A percentile compares a stretch with the other conserved stretches of the same genome.
Conservation (phyloP, 768 basidiomycete species). For the Amanita subjunquillea region DNA sequence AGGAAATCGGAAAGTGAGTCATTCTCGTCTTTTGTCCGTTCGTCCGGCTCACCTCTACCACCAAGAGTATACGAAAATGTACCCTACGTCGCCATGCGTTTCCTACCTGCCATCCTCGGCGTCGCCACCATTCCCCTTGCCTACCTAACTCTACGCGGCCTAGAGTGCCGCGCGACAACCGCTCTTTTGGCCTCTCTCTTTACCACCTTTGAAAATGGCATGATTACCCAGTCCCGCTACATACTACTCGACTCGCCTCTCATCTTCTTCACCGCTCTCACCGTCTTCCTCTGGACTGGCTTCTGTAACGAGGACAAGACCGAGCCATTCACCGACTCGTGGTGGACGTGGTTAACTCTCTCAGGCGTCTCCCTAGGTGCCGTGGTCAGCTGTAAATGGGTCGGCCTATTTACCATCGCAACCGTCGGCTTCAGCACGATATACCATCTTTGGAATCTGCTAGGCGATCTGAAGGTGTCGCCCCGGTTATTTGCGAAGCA, state of each 20-base stretch:
- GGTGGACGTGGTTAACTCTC: slow-evolving; percentile 91
- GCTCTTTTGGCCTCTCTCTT: slow-evolving; percentile 86
- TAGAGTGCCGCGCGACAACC: slow-evolving; percentile 87
- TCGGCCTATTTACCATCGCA: slow-evolving; percentile 95
- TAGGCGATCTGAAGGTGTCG: slow-evolving; percentile 78
- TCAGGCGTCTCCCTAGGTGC: slow-evolving; percentile 89
- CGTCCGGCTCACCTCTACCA: background rate
- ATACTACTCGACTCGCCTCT: slow-evolving; percentile 98
- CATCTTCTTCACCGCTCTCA: slow-evolving; percentile 93
- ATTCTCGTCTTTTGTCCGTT: background rate
- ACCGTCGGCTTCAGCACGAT: slow-evolving; percentile 83
- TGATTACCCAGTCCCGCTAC: slow-evolving; percentile 91
- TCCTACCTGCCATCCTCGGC: slow-evolving; percentile 87
- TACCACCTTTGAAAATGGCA: slow-evolving; percentile 93
- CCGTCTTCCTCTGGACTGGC: slow-evolving; percentile 76
- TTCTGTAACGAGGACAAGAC: slow-evolving; percentile 89
- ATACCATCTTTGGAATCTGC: slow-evolving; percentile 77
- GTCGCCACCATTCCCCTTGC: slow-evolving; percentile 82
- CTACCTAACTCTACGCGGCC: slow-evolving; percentile 87
- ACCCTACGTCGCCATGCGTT: slow-evolving; percentile 95
- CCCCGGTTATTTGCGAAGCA: slow-evolving; percentile 72
- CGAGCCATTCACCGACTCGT: slow-evolving; percentile 69
- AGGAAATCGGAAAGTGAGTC: slow-evolving; percentile 91
- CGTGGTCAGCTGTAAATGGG: slow-evolving; percentile 94
- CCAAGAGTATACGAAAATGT: slow-evolving; percentile 72